Evolutionary conservation across 768 basidiomycete species (phyloP).

Genomic region (Hirschioporus abietinus): DNA sequence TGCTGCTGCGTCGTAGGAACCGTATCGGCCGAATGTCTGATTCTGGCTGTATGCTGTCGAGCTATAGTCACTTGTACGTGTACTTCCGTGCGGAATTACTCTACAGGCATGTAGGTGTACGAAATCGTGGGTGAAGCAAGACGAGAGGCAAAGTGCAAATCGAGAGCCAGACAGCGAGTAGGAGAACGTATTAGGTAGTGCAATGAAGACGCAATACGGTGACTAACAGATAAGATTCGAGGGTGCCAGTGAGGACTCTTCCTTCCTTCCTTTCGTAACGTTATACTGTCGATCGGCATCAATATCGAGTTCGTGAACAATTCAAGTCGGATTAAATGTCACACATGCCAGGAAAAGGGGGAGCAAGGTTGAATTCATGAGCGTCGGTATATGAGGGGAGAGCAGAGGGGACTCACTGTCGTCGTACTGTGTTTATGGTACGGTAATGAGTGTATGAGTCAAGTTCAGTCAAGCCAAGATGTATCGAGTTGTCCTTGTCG

Average conservation of each 20-base stretch:
- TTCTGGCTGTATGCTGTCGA: too few species aligned
- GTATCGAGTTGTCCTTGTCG: too few species aligned
- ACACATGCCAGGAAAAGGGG: too few species aligned
- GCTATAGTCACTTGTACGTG: too few species aligned
- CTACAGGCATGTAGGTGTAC: too few species aligned
- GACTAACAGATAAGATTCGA: background rate
- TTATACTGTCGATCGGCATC: background rate
- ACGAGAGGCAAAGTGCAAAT: background rate
- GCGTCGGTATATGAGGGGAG: background rate
- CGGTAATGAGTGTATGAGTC: too few species aligned
- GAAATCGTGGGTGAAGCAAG: too few species aligned
- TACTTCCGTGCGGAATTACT: too few species aligned
- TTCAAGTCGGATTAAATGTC: too few species aligned
- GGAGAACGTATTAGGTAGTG: background rate
- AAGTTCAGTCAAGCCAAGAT: background rate
- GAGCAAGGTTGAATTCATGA: too few species aligned
- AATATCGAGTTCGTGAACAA: background rate
- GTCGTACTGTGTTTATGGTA: background rate
- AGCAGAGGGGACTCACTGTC: background rate
- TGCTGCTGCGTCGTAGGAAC: too few species aligned
- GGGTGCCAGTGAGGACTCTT: background rate
- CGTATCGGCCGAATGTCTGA: too few species aligned
- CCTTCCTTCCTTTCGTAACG: background rate
- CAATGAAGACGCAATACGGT: background rate
- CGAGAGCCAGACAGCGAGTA: background rate